Evolutionary conservation across 192 early-diverging fungal species (phyloP), one percentile per base, ranked within the genome.

Genomic region (Entrophospora sp.): DNA sequence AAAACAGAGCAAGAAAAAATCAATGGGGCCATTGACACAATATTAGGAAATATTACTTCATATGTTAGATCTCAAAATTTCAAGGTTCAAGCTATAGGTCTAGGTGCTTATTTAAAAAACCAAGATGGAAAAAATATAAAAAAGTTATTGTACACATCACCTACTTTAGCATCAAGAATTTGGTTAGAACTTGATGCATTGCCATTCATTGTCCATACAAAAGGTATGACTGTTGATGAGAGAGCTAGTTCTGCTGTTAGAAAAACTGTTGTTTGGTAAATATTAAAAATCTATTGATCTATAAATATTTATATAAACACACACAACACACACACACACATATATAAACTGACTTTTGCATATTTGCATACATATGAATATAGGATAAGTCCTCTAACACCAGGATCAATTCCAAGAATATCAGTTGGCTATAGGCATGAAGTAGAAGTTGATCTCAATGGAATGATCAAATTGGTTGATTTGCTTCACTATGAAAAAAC

Each of bases 161-260:
- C 74, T 36, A 68, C 66, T 42, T 72, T 81, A 16, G 77, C 79
- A 64, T 80, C 74, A 31, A 70, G 71, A 36, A 77, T 88, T 56
- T 89, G 88, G 88, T 79, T 83, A 32, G 88, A 91, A 52, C 66
- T 90, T 12, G 91, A 93, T 69, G 82, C 84, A 5, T 68, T 87
- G 28, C 91, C 91, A 9, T 85, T 90, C 69, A 70, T 84, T 68
- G 76, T 91, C 51, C 70, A 75, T 14, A 89, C 89, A 22, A 75
- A 78, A 20, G 90, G 86, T 20, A 46, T 67, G 35, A 75, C 77
- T 22, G 67, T 84, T 24, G 86, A 87, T 68, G 89, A 90, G 69
- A 78, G 88, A 37, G 88, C 86, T 10, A 81, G 81, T 30, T 79
- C 86, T 28, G 88, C 86, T 14, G 85, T 84, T 32, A 77, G 90